A percentile compares a stretch with the other conserved stretches of the same genome.
phyloP scores from a whole-genome alignment of 768 basidiomycete species.

The Tubosaeta brunneosetosa region DNA sequence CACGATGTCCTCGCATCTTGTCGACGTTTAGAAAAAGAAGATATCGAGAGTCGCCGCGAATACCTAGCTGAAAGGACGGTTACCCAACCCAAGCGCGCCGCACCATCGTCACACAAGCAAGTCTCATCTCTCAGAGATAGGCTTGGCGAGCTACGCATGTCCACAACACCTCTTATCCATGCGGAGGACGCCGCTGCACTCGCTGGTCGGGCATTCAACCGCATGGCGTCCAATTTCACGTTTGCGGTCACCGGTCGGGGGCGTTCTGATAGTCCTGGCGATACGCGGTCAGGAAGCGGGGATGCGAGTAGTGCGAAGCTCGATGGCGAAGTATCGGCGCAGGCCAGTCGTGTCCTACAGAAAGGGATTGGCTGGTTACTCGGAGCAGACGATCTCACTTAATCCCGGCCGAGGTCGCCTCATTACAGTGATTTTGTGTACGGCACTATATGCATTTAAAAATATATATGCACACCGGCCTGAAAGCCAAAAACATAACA shows the following conservation, averaged over 20 bases:
- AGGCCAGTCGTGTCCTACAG: conserved; percentile 74
- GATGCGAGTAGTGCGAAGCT: conserved; percentile 39
- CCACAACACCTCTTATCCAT: conserved; percentile 60
- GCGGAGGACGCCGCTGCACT: conserved; percentile 78
- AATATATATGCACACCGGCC: conserved; percentile 24
- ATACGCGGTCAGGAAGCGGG: conserved; percentile 31
- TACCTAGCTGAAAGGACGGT: conserved; percentile 29
- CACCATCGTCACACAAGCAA: conserved; percentile 29
- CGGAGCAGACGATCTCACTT: conserved; percentile 63
- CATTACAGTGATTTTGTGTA: neutral
- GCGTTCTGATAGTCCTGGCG: conserved; percentile 19
- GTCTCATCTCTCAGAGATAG: conserved; percentile 55
- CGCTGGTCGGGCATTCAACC: conserved; percentile 73
- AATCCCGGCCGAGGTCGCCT: neutral
- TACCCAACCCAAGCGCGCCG: conserved; percentile 12
- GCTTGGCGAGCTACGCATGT: conserved; percentile 64
- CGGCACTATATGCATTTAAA: conserved; percentile 18
- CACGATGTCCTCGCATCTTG: conserved; percentile 74
- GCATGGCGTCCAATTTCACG: conserved; percentile 71
- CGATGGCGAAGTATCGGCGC: conserved; percentile 58
- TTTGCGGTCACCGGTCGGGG: conserved; percentile 51
- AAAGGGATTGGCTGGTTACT: conserved; percentile 96
- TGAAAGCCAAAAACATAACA: conserved; percentile 26
- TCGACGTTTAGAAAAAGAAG: conserved; percentile 69
- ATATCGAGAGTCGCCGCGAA: conserved; percentile 48